Evolutionary conservation across 495 filamentous ascomycete species (phyloP).

Genomic region (Daldinia caldariorum): DNA sequence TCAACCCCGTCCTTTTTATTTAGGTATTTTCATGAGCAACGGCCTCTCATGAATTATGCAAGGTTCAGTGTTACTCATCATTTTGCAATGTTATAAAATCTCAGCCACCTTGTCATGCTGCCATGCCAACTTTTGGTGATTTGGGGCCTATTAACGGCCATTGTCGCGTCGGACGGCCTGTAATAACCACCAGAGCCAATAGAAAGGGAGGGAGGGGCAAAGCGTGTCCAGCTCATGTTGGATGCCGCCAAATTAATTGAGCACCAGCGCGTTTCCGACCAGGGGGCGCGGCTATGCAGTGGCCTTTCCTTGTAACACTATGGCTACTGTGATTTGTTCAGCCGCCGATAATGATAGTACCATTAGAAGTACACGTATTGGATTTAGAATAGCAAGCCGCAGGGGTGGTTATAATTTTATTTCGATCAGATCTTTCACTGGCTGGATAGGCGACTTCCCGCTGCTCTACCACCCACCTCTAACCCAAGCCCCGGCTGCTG

Average conservation of each 20-base stretch:
- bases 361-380: not conserved
- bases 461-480: constrained; percentile 25
- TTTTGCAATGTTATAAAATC: no score
- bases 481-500: constrained; percentile 10
- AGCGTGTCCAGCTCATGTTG: constrained; percentile 36
- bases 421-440: constrained; percentile 31
- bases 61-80: not conserved
- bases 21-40: not conserved
- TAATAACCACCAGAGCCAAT: constrained; percentile 2
- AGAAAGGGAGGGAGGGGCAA: constrained; percentile 9
- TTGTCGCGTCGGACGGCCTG: no score
- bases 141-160: no score
- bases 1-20: no score
- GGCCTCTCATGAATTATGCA: not conserved
- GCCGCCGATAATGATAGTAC: constrained; percentile 3
- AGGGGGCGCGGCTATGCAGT: constrained; percentile 35
- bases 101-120: no score
- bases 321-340: constrained; percentile 26
- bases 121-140: no score
- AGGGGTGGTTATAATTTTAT: constrained; percentile 38
- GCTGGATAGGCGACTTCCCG: constrained; percentile 38
- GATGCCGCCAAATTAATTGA: constrained; percentile 42
- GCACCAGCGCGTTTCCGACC: constrained; percentile 28
- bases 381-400: constrained; percentile 31
- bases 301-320: constrained; percentile 15